Conservation (phyloP, 179 eudicot genomes). For the Corrigiola litoralis region DNA sequence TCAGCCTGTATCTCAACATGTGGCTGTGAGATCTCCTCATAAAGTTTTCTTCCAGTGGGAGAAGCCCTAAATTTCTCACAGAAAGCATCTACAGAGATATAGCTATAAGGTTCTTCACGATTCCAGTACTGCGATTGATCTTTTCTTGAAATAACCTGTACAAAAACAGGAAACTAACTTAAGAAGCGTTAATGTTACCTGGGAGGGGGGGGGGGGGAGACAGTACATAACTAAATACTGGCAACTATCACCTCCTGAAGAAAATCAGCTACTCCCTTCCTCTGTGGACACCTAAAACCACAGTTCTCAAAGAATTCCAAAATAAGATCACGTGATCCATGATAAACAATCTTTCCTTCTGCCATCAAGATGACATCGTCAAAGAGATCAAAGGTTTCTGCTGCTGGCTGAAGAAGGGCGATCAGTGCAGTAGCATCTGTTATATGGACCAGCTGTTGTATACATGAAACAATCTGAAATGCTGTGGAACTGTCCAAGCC, state of each 20-base stretch:
- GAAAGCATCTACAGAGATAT: conserved; percentile 46
- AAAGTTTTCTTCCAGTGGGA: conserved; percentile 38
- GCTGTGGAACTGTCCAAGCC: conserved; percentile 92
- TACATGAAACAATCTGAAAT: conserved; percentile 71
- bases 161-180: neutral
- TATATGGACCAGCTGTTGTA: conserved; percentile 70
- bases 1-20: conserved; percentile 22
- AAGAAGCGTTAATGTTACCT: too few species aligned
- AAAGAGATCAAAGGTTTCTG: conserved; percentile 74
- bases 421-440: conserved; percentile 62
- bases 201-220: too few species aligned
- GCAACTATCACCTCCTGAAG: conserved; percentile 67
- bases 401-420: conserved; percentile 86
- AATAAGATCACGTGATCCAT: conserved; percentile 53
- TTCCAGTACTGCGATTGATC: conserved; percentile 83
- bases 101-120: conserved; percentile 32
- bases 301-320: conserved; percentile 57
- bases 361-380: conserved; percentile 83
- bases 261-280: conserved; percentile 87
- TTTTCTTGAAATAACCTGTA: conserved; percentile 79
- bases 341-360: conserved; percentile 75
- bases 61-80: conserved; percentile 54
- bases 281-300: conserved; percentile 77
- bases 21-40: conserved; percentile 31
- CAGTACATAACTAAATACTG: too few species aligned